phyloP scores from a whole-genome alignment of 225 moss, liverwort and hornwort genomes.

The Neckera pumila region DNA sequence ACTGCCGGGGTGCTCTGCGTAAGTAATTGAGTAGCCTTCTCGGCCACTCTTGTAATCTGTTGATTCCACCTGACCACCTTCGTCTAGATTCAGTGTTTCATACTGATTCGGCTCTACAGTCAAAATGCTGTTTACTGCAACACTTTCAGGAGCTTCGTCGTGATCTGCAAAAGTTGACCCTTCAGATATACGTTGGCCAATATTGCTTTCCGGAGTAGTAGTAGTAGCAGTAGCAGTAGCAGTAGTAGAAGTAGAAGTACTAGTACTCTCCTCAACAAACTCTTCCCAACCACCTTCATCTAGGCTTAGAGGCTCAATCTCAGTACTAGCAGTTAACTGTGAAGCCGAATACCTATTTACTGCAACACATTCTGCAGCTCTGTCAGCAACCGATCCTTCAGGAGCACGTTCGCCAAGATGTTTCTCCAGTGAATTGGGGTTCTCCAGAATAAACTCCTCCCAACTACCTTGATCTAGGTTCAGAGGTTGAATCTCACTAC shows the following conservation, averaged over 20 bases:
- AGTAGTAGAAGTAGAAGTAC: background rate
- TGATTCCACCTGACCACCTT: background rate
- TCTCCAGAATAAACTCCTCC: conserved; percentile 9
- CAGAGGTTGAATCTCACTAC: background rate
- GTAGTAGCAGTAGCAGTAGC: background rate
- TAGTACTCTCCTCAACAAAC: conserved; percentile 1
- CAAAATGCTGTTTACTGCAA: background rate
- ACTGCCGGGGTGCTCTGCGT: background rate
- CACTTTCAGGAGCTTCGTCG: background rate
- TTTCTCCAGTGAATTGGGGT: background rate
- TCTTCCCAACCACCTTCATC: conserved; percentile 13
- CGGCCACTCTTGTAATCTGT: background rate
- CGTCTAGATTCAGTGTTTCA: background rate
- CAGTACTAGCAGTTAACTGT: background rate
- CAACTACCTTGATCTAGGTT: background rate
- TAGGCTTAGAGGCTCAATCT: background rate
- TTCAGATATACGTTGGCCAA: background rate
- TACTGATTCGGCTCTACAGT: background rate
- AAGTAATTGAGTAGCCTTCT: background rate
- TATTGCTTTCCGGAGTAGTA: background rate
- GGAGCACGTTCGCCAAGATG: background rate
- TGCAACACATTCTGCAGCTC: background rate
- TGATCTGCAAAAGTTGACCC: conserved; percentile 1
- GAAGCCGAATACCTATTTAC: background rate
- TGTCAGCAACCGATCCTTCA: background rate